phyloP scores from a whole-genome alignment of 345 rosid species.

The Eucalyptus shirleyi region DNA sequence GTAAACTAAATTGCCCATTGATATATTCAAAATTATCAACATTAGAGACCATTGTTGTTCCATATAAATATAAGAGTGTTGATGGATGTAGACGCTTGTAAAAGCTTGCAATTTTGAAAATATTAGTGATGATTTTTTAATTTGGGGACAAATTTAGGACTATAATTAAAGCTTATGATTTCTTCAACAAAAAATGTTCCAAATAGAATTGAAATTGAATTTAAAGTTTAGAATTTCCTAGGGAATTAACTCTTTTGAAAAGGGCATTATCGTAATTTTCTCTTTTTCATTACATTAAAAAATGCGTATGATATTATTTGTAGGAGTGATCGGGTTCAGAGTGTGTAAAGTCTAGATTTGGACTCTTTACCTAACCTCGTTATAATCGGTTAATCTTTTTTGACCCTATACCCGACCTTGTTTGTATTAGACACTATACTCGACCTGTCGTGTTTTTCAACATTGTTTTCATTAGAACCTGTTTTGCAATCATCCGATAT shows the following conservation, averaged over 20 bases:
- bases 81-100: too few species aligned
- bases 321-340: too few species aligned
- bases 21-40: neutral
- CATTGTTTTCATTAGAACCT: too few species aligned
- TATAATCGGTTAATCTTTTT: too few species aligned
- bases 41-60: rapidly evolving
- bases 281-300: neutral
- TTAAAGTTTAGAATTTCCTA: neutral
- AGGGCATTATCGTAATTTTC: neutral
- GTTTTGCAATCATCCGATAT: too few species aligned
- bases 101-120: too few species aligned
- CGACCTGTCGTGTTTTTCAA: too few species aligned
- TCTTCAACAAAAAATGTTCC: neutral
- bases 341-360: rapidly evolving
- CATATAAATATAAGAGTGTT: neutral
- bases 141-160: neutral
- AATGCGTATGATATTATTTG: too few species aligned
- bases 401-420: too few species aligned
- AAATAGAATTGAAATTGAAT: neutral
- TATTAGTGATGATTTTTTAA: neutral
- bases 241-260: too few species aligned
- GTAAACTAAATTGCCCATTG: neutral
- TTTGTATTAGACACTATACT: too few species aligned
- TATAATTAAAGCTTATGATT: neutral
- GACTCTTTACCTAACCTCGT: too few species aligned